Conservation (phyloP, 2,329 filamentous ascomycete species). For the Ophiostoma novo-ulmi region DNA sequence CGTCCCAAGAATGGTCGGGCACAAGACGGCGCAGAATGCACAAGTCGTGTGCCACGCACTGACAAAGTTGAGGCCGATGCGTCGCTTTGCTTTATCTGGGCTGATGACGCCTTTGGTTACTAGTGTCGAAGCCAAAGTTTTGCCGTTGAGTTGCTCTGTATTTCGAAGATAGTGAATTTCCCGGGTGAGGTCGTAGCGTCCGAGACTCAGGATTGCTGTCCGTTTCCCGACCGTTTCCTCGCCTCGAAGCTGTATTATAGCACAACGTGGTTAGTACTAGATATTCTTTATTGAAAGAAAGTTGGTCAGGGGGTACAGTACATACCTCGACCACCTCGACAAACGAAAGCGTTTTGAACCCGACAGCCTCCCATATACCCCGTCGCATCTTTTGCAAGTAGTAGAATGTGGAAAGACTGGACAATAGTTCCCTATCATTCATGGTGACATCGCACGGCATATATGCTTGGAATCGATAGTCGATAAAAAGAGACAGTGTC, state of each 20-base stretch:
- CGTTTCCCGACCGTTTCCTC: not conserved
- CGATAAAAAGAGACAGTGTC: not conserved
- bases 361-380: not conserved
- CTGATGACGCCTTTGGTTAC: not conserved
- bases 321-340: constrained; percentile 1
- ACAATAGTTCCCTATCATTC: not conserved
- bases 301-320: not conserved
- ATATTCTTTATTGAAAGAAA: not conserved
- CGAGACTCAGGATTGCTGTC: not conserved
- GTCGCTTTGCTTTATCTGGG: too few species aligned
- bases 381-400: not conserved
- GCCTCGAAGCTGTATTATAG: not conserved
- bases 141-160: not conserved
- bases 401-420: not conserved
- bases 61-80: not conserved
- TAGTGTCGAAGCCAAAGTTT: not conserved
- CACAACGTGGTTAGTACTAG: not conserved
- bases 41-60: not conserved
- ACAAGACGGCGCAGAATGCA: not conserved
- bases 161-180: not conserved
- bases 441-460: not conserved
- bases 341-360: not conserved
- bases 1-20: not conserved
- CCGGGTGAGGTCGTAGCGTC: not conserved
- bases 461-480: not conserved